A percentile compares a stretch with the other conserved stretches of the same genome.
These are phyloP conservation scores for Cercospora janseana DNA, from an alignment of 2,329 filamentous ascomycete species.

Conservation along the genomic window DNA sequence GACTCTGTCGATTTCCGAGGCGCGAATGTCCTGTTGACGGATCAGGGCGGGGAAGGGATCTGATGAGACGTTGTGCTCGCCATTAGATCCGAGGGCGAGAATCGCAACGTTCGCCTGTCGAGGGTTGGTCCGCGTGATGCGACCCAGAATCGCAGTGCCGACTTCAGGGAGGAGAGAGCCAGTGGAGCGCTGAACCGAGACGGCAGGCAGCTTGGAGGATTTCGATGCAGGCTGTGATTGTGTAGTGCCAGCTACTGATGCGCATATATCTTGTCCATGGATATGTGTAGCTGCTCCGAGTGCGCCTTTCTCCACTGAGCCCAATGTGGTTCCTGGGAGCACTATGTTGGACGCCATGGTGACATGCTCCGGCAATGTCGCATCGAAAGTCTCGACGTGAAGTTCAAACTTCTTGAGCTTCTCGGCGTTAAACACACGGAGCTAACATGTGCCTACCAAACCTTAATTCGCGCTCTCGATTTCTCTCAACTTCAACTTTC, in stretches of 20 bases:
- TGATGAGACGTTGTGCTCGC: conserved; percentile 28
- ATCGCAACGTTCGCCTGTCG: conserved; percentile 85
- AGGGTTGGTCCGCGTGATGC: conserved; percentile 80
- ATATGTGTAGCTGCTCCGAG: conserved; percentile 84
- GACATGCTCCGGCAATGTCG: not conserved
- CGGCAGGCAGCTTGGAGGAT: conserved; percentile 47
- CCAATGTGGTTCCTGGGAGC: conserved; percentile 80
- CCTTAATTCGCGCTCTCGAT: conserved; percentile 10
- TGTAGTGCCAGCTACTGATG: conserved; percentile 54
- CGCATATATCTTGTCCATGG: conserved; percentile 69
- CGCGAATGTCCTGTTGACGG: conserved; percentile 75
- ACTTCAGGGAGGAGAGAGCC: conserved; percentile 83
- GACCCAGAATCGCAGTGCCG: conserved; percentile 74
- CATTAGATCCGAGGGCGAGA: conserved; percentile 67
- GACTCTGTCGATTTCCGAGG: conserved; percentile 93
- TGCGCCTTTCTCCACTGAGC: conserved; percentile 62
- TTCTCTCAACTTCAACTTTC: conserved; percentile 12
- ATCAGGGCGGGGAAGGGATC: conserved; percentile 38
- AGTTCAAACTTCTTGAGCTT: conserved; percentile 6
- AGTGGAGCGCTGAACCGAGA: conserved; percentile 48
- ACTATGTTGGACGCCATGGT: conserved; percentile 48
- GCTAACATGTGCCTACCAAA: not conserved
- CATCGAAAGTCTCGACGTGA: not conserved
- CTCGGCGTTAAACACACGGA: conserved; percentile 8
- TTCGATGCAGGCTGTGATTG: conserved; percentile 71